These are phyloP conservation scores for Ascocoryne sarcoides DNA, from an alignment of 2,329 filamentous ascomycete species.

Conservation along the genomic window DNA sequence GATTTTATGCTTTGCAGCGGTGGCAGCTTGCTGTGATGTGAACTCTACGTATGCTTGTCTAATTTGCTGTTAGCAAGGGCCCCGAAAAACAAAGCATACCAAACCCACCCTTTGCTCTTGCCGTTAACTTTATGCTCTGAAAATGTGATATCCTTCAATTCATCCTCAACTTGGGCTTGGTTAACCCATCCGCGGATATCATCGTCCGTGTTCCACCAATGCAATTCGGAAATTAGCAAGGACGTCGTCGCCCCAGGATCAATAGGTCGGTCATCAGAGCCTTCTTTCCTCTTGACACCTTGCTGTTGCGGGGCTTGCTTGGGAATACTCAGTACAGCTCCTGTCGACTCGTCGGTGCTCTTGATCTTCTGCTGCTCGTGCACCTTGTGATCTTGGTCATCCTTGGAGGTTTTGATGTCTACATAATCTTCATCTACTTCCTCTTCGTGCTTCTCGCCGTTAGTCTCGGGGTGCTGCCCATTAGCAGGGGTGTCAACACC, in stretches of 20 bases:
- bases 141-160: constrained; percentile 88
- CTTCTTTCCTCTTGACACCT: constrained; percentile 52
- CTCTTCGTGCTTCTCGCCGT: constrained; percentile 25
- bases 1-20: constrained; percentile 74
- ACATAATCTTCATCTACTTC: constrained; percentile 34
- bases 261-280: constrained; percentile 48
- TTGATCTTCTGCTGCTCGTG: constrained; percentile 34
- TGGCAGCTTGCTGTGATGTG: constrained; percentile 71
- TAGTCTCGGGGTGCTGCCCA: constrained; percentile 16
- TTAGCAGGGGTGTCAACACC: constrained; percentile 20
- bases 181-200: constrained; percentile 83
- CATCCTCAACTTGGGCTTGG: constrained; percentile 70
- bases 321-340: constrained; percentile 28
- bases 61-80: constrained; percentile 6
- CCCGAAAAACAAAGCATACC: not conserved
- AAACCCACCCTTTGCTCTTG: constrained; percentile 86
- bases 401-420: constrained; percentile 34
- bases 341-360: constrained; percentile 32
- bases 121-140: constrained; percentile 98
- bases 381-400: constrained; percentile 23
- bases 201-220: constrained; percentile 97
- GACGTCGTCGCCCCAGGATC: constrained; percentile 58
- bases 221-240: constrained; percentile 78
- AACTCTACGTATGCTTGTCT: constrained; percentile 79
- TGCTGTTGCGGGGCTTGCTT: constrained; percentile 37